Evolutionary conservation across 2,329 filamentous ascomycete species (phyloP), one percentile per base, ranked within the genome.

Genomic region (Fusarium armeniacum): DNA sequence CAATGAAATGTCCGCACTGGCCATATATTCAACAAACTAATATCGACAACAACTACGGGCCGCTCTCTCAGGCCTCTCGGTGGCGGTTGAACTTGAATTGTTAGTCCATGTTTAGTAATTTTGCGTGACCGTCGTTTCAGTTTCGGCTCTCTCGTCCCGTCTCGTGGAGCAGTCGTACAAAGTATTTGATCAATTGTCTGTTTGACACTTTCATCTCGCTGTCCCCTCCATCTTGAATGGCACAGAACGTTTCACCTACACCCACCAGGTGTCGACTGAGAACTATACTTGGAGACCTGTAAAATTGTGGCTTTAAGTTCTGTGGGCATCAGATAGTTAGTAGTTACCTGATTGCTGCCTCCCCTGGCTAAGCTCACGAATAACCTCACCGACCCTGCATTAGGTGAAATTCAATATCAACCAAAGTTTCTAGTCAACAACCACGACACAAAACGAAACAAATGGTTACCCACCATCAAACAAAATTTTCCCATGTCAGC

Each of bases 81-180:
- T 65, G 62, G 62, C 59, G 52, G 38, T 59, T 64, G 32, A 64
- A 30, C 32, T 38, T 47, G 18, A 15, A 24, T 24, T 20, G 20
- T 20, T 20, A 18, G 20, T 9, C 12, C 40, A n/a, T n/a, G 10
- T 20, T 2, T n/a, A 13, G n/a, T 22, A 44, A 44, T 44, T 6
- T 44, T 58, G 56, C 28, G 57, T 41, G 35, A 35, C 53, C 22
- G 47, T 30, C 47, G 47, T 51, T 51, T 51, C 47, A 24, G 57
- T 62, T 44, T 63, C 57, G 60, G 57, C 51, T 64, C 59, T 58
- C 45, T 64, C 43, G 60, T 33, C 52, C 65, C 65, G 64, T 35
- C 52, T 67, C 28, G 58, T 58, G 64, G 49, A 58, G 28, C 41
- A 51, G 38, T 60, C 54, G 50, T 56, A 61, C 58, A 47, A 15